Evolutionary conservation across 2,329 filamentous ascomycete genomes (phyloP).

Genomic region (Cladophialophora yegresii): DNA sequence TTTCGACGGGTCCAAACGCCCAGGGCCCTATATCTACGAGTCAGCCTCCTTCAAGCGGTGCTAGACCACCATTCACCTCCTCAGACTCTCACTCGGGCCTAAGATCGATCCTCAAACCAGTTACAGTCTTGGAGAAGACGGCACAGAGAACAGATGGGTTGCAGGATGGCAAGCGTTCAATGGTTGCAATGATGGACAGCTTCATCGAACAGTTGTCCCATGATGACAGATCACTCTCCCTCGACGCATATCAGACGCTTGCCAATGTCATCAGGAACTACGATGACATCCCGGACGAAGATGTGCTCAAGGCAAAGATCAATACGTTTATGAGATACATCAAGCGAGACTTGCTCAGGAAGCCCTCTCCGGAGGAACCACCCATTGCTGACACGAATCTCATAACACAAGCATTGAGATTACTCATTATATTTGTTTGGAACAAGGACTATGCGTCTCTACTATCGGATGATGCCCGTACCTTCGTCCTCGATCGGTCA

Average conservation of each 20-base stretch:
- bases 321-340: constrained; percentile 77
- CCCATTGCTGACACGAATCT: constrained; percentile 65
- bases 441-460: constrained; percentile 69
- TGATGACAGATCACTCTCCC: constrained; percentile 67
- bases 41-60: constrained; percentile 43
- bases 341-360: constrained; percentile 66
- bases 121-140: constrained; percentile 41
- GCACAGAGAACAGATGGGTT: constrained; percentile 23
- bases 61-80: constrained; percentile 51
- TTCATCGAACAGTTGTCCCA: constrained; percentile 78
- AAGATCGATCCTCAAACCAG: constrained; percentile 81
- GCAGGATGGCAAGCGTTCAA: constrained; percentile 19
- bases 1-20: constrained; percentile 58
- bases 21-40: constrained; percentile 39
- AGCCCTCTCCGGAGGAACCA: constrained; percentile 45
- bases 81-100: constrained; percentile 56
- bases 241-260: constrained; percentile 85
- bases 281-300: constrained; percentile 74
- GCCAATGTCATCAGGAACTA: constrained; percentile 75
- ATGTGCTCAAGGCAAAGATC: constrained; percentile 74
- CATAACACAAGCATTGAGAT: constrained; percentile 72
- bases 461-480: constrained; percentile 74
- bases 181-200: constrained; percentile 65
- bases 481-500: constrained; percentile 78
- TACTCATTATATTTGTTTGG: constrained; percentile 75